Evolutionary conservation across 2,329 filamentous ascomycete genomes (phyloP).

Genomic region (Esteya vermicola): DNA sequence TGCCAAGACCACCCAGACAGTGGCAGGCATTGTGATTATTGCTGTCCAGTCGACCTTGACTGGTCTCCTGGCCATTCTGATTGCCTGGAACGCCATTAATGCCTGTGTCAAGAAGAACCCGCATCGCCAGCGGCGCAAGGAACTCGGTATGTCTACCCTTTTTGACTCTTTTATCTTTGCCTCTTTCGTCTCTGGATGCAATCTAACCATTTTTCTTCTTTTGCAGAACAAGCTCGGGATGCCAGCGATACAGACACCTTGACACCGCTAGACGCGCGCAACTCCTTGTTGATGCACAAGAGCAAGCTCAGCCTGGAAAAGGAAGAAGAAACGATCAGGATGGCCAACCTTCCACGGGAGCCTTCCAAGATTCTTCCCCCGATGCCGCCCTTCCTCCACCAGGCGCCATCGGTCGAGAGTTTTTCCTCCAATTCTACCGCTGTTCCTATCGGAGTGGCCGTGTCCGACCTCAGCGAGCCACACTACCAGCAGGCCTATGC

Average conservation of each 20-base stretch:
- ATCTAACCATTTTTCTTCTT: too few species aligned
- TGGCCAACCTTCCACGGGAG: neutral
- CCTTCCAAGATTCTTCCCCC: too few species aligned
- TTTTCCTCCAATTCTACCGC: conserved; percentile 1
- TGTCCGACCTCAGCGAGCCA: neutral
- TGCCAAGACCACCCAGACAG: conserved; percentile 80
- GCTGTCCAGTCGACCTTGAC: conserved; percentile 81
- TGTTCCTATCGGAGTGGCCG: conserved; percentile 4
- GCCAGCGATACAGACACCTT: conserved; percentile 62
- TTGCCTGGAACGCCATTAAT: conserved; percentile 77
- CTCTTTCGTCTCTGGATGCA: neutral
- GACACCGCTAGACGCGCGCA: conserved; percentile 75
- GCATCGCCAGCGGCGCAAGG: conserved; percentile 76
- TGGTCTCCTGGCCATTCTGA: conserved; percentile 69
- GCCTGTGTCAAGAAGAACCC: conserved; percentile 77
- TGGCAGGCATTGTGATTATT: conserved; percentile 85
- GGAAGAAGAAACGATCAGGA: neutral
- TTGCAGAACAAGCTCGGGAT: neutral
- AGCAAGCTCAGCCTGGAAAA: conserved; percentile 25
- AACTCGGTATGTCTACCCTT: conserved; percentile 71
- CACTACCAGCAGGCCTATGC: neutral
- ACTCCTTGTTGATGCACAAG: conserved; percentile 63
- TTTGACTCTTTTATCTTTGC: neutral
- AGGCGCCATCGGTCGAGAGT: neutral
- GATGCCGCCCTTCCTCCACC: neutral